These are phyloP conservation scores for Colletotrichum euphorbiae DNA, from an alignment of 2,329 filamentous ascomycete species.

Conservation along the genomic window DNA sequence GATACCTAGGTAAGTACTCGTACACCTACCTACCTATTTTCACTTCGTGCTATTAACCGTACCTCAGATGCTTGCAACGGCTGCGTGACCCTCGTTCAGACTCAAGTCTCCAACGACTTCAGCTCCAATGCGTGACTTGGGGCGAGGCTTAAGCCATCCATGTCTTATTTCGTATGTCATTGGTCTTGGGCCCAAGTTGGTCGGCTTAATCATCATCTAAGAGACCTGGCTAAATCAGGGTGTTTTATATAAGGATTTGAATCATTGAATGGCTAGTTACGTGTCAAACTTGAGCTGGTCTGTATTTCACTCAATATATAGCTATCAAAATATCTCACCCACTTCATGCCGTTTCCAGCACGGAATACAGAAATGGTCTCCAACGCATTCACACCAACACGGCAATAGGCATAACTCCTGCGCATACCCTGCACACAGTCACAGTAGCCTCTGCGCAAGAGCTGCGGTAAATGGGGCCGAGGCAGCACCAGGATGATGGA, in stretches of 20 bases:
- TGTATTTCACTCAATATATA: neutral
- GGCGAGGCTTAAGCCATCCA: too few species aligned
- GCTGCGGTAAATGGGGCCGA: neutral
- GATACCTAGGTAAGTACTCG: neutral
- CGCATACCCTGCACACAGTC: neutral
- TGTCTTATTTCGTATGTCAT: neutral
- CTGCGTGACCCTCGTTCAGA: too few species aligned
- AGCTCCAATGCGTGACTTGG: too few species aligned
- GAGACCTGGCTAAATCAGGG: neutral
- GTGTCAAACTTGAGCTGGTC: conserved; percentile 1
- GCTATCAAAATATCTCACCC: neutral
- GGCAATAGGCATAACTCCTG: conserved; percentile 8
- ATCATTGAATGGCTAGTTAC: neutral
- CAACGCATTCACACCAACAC: neutral
- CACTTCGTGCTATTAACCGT: too few species aligned
- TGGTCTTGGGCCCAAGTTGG: neutral
- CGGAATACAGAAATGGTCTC: neutral
- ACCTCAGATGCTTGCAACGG: too few species aligned
- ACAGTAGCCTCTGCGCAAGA: neutral
- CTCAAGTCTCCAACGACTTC: too few species aligned
- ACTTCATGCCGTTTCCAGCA: neutral
- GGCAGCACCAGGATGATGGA: too few species aligned
- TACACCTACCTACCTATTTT: too few species aligned
- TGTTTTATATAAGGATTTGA: neutral
- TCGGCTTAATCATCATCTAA: neutral